Evolutionary conservation across 768 basidiomycete genomes (phyloP).

Genomic region (Suillus weaverae): DNA sequence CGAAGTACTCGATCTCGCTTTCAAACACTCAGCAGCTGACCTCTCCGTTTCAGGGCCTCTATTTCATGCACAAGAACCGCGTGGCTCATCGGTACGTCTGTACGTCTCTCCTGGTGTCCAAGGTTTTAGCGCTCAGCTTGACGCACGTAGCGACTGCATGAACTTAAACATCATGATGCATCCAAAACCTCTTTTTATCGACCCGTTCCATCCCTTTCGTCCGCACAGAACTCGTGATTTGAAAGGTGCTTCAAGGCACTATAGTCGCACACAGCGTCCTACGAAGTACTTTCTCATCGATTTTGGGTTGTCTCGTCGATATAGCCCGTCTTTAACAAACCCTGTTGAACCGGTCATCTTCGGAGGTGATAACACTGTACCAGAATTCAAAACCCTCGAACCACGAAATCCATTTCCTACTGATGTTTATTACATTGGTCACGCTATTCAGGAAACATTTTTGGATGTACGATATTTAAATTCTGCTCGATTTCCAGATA

Average conservation of each 20-base stretch:
- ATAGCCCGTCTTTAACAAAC: conserved; percentile 11
- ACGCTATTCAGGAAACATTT: conserved; percentile 29
- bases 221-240: neutral
- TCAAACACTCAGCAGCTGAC: neutral
- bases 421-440: conserved; percentile 36
- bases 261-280: conserved; percentile 16
- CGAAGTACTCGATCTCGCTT: conserved; percentile 9
- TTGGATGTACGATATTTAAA: conserved; percentile 19
- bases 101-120: too few species aligned
- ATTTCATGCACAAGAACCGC: conserved; percentile 36
- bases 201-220: conserved; percentile 8
- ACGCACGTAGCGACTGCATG: conserved; percentile 9
- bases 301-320: conserved; percentile 29
- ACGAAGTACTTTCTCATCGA: too few species aligned
- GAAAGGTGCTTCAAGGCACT: conserved; percentile 9
- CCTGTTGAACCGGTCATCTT: conserved; percentile 16
- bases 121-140: too few species aligned
- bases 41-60: conserved; percentile 26
- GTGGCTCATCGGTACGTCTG: conserved; percentile 36
- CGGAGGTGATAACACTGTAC: conserved; percentile 23
- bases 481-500: neutral
- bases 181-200: conserved; percentile 9
- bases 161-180: conserved; percentile 19
- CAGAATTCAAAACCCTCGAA: conserved; percentile 27
- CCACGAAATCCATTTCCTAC: conserved; percentile 33